Conservation (phyloP, 1,284 basidiomycete genomes). For the Polyporus tsugae region DNA sequence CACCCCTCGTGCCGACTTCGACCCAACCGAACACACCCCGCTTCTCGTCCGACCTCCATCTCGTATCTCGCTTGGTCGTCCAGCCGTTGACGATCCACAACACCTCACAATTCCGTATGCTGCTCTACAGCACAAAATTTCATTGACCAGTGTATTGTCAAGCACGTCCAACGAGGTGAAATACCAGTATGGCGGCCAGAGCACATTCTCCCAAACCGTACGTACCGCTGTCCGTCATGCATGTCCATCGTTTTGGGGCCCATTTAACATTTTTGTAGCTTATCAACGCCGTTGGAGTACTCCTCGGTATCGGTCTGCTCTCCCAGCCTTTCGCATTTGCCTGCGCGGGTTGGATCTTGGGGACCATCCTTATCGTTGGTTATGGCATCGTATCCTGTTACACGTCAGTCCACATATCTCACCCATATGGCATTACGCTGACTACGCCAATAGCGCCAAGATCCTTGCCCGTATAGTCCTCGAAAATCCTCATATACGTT, state of each 20-base stretch:
- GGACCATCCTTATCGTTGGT: slow-evolving; percentile 76
- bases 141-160: slow-evolving; percentile 29
- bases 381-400: slow-evolving; percentile 89
- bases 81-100: neutral
- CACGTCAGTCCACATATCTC: slow-evolving; percentile 65
- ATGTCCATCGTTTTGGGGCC: too few relatives aligned
- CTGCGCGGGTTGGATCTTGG: slow-evolving; percentile 87
- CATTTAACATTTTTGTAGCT: slow-evolving; percentile 55
- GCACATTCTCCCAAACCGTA: slow-evolving; percentile 88
- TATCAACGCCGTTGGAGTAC: slow-evolving; percentile 90
- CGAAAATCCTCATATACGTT: slow-evolving; percentile 73
- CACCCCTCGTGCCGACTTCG: slow-evolving; percentile 16
- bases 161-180: slow-evolving; percentile 23
- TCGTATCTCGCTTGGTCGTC: slow-evolving; percentile 34
- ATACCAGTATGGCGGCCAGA: slow-evolving; percentile 54
- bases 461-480: slow-evolving; percentile 81
- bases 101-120: slow-evolving; percentile 17
- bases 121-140: slow-evolving; percentile 23
- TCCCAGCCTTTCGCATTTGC: slow-evolving; percentile 91
- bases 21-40: slow-evolving; percentile 46
- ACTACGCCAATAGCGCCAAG: slow-evolving; percentile 70
- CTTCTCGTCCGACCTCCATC: slow-evolving; percentile 52
- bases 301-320: slow-evolving; percentile 90
- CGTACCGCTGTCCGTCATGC: slow-evolving; percentile 35
- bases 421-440: neutral